Evolutionary conservation across 805 yeast genomes (phyloP), one percentile per base, ranked within the genome.

Genomic region (Metschnikowia corniflorae): DNA sequence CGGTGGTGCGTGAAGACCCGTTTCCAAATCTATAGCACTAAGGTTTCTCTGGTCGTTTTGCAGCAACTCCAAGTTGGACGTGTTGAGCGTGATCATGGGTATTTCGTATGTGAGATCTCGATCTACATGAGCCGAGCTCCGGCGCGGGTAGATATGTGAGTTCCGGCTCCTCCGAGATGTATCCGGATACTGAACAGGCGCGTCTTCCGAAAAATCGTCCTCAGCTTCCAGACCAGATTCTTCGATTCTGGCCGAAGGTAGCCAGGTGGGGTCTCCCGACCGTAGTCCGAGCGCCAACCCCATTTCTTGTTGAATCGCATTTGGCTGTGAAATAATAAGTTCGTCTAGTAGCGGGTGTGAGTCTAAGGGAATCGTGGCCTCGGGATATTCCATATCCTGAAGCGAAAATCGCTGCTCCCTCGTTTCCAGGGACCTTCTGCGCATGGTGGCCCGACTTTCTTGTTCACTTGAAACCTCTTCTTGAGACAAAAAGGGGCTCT

Each of bases 1-100:
- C 4, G 40, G 36, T 4, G 33, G 36, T 9, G 18, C 15, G 19
- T 20, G 34, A 6, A 29, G 32, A 5, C 46, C 48, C 2, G 40
- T 24, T 26, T 46, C 46, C 10, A 41, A 33, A n/a, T 44, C 37
- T 5, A 36, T 9, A 5, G 21, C 29, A 4, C 15, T 21, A n/a
- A 10, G 33, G 2, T 15, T 21, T 7, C 15, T 18, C 6, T 29
- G 18, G 9, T 27, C 18, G 12, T 7, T 17, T 22, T 13, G 31
- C 7, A 15, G n/a, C 18, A 14, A 33, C 6, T 16, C 29, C 6
- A 24, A 10, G 16, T 27, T 30, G 25, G 16, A 22, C 16, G 44
- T 25, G 26, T 44, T 33, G 6, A 46, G 28, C 5, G 50, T 46
- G 34, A 46, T 46, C 44, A 46, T 36, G 30, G 50, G 50, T 19